Base-by-base conservation (phyloP, 1,139 yeast species). In the Taiozyma sp. region DNA sequence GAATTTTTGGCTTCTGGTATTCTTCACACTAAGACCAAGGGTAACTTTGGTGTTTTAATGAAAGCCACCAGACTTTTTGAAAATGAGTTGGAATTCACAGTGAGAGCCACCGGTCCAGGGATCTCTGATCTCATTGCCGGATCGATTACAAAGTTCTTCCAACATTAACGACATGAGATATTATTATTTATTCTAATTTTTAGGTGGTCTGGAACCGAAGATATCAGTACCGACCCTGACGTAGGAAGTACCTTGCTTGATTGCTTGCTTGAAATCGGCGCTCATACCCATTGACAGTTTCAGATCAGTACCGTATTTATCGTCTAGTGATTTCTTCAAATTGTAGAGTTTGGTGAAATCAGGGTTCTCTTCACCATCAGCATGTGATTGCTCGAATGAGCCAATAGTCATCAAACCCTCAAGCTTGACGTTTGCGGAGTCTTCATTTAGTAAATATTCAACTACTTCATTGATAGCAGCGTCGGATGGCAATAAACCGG, bases 281-380 rank as follows among this genome's bases (percentile, higher is more conserved):
- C 96, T 88, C 99, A 93, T 93, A 13, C 99, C 99, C 99, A 93
- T 93, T 54, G 96, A 88, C 48, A 95, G 73, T 54, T 85, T 82
- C 54, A 92, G 72, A 32, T 70, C 62, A 0, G 76, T 50, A 0
- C 67, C 70, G 53, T 77, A 80, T 52, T 76, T 73, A 13, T 67
- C 64, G 49, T 81, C 82, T 16, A 92, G 67, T 42, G 67, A 59
- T 9, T 69, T 56, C 55, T 81, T 80, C 62, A 86, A 68, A 4
- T 71, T 70, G 0, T 70, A 80, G 55, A 91, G 73, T 7, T 65
- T 71, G 43, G 74, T 70, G 63, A 93, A 93, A 65, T 93, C 99
- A 47, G 72, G 69, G 66, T 92, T 92, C 3, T 40, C 36, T 52
- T 79, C 84, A 19, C 69, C 75, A 19, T 72, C 80, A 1, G 68